Base-by-base conservation (phyloP, 2,329 filamentous ascomycete genomes). In the Talaromyces sp. region DNA sequence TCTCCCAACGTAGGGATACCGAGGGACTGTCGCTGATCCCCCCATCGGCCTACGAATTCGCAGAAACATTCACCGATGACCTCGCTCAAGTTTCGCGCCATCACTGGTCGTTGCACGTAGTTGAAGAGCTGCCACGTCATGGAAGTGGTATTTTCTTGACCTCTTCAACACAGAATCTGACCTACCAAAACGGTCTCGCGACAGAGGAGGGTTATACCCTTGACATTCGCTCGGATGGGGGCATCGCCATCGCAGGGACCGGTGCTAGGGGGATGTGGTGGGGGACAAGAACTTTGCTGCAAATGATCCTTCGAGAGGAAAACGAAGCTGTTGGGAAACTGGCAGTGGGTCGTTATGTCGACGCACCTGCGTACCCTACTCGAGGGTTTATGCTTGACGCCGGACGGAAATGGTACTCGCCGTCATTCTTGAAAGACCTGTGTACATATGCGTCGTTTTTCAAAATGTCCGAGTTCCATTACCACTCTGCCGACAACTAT, bases 401-500 rank as follows among this genome's bases (percentile, higher is more conserved):
- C 3, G 84, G 78, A 0, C 78, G 84, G 2, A 82, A 86, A 66
- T 86, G 80, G 68, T 86, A 86, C 65, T 80, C 84, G 0, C 73
- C 77, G 7, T 73, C 78, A 15, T 86, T 85, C 63, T 66, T 86
- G 17, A 75, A 78, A 47, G 83, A 86, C n/a, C 72, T 86, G 64
- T 86, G 84, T 70, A 78, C 80, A 0, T 86, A 85, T 69, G 80
- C 84, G 64, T 85, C 83, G 30, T 86, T 83, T 68, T 86, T 84
- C 73, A 87, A 86, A 66, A 80, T 85, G 64, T 85, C 85, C 64
- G 80, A 80, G 1, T 82, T 86, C 58, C 84, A 86, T 52, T 70
- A 86, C 19, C 84, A 87, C 67, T 75, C 85, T 3, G 84, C 80
- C 63, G 84, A 87, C 67, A 86, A 85, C 65, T 79, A 82, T 51